Conservation (phyloP, 139 green algal species). For the Chara braunii region DNA sequence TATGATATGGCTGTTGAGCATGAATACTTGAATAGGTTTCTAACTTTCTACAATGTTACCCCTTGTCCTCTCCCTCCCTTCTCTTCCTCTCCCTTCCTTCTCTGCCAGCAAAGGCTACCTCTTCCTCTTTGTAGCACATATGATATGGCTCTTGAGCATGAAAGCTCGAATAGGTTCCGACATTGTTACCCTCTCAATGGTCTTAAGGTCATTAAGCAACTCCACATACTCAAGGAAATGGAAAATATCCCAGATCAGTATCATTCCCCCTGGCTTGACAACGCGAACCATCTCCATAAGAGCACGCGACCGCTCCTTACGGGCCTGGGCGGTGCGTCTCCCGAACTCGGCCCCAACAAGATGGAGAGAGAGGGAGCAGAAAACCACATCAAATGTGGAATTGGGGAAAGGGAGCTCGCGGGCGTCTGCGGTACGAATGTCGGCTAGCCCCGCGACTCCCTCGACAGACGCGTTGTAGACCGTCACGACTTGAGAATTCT, state of each 20-base stretch:
- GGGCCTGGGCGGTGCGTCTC: not conserved
- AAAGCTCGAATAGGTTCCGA: too few relatives aligned
- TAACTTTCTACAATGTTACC: too few relatives aligned
- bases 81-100: too few relatives aligned
- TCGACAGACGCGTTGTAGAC: not conserved
- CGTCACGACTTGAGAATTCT: not conserved
- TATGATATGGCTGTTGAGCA: too few relatives aligned
- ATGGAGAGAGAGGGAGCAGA: conserved; percentile 15
- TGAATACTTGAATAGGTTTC: too few relatives aligned
- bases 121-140: too few relatives aligned
- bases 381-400: conserved; percentile 14
- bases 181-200: too few relatives aligned
- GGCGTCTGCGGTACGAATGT: not conserved
- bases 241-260: conserved; percentile 16
- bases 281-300: not conserved
- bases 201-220: too few relatives aligned
- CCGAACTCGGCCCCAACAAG: not conserved
- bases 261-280: conserved; percentile 11
- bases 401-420: conserved; percentile 18
- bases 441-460: not conserved
- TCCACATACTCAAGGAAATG: conserved; percentile 14
- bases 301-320: not conserved
- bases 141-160: too few relatives aligned
- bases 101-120: too few relatives aligned
- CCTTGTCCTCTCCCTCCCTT: too few relatives aligned